These are phyloP conservation scores for Postia placenta DNA, from an alignment of 768 basidiomycete genomes.

Conservation along the genomic window DNA sequence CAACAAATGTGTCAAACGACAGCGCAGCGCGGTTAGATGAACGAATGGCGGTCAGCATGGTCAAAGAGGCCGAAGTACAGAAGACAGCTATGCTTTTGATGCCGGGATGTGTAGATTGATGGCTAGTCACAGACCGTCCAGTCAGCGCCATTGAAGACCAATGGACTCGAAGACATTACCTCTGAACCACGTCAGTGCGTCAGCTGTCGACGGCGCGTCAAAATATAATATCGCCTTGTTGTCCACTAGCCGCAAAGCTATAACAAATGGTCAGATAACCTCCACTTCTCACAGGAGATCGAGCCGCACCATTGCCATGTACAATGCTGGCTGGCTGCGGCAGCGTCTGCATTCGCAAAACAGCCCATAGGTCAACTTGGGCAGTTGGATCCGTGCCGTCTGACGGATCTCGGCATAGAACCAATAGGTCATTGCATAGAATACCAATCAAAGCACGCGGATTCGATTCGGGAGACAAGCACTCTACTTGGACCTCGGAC, in stretches of 20 bases:
- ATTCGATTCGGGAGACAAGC: slow-evolving; percentile 80
- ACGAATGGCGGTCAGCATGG: not conserved
- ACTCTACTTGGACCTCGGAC: slow-evolving; percentile 83
- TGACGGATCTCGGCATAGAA: slow-evolving; percentile 83
- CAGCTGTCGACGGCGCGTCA: slow-evolving; percentile 76
- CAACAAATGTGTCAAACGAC: not conserved
- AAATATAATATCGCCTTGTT: slow-evolving; percentile 91
- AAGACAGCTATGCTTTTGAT: slow-evolving; percentile 54
- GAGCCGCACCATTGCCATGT: slow-evolving; percentile 67
- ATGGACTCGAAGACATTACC: slow-evolving; percentile 36
- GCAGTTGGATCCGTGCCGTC: slow-evolving; percentile 71
- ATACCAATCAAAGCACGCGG: slow-evolving; percentile 76
- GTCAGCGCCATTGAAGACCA: not conserved
- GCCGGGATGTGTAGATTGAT: slow-evolving; percentile 87
- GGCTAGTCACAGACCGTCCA: slow-evolving; percentile 35
- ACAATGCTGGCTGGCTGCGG: slow-evolving; percentile 88
- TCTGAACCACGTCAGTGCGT: slow-evolving; percentile 87
- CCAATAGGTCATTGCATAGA: slow-evolving; percentile 89
- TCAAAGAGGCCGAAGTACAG: slow-evolving; percentile 6
- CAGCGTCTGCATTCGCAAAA: slow-evolving; percentile 90
- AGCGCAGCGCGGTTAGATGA: not conserved
- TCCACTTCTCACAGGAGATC: not conserved
- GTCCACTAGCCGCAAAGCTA: slow-evolving; percentile 83
- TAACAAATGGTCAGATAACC: slow-evolving; percentile 3
- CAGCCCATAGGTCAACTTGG: slow-evolving; percentile 91